Evolutionary conservation across 2,329 filamentous ascomycete genomes (phyloP), one percentile per base, ranked within the genome.

Genomic region (Xylariaceae sp.): DNA sequence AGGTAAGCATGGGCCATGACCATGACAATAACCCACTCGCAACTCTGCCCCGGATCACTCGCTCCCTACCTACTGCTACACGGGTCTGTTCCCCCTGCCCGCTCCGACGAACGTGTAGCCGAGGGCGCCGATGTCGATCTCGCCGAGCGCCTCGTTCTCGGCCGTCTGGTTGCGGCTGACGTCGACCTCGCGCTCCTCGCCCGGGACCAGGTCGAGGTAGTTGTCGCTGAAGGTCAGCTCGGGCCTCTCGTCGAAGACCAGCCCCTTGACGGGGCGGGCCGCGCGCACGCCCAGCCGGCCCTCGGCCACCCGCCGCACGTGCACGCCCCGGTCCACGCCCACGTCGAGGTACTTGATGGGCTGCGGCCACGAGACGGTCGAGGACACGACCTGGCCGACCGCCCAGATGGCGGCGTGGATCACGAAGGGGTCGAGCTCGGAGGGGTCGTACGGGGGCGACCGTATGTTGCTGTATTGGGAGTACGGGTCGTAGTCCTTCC

Each of bases 281-380:
- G 63, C 46, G 49, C 58, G 46, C 12, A 61, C 44, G 32, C 40
- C 46, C 17, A 61, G 50, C 21, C 40, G 37, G 6, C 45, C 39
- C 1, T 36, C 35, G 3, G 50, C 46, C 5, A 57, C 27, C 10
- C 51, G 39, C 16, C 14, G 44, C 38, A 64, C 45, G 8, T 46
- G 46, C 9, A 75, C 50, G 1, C 56, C 49, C 17, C 68, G 63
- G 24, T 65, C 55, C n/a, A n/a, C n/a, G 10, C 60, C 52, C 26
- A 79, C 57, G 40, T 70, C 64, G 2, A 76, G 51, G 40, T 77
- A 78, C 53, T 80, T 80, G 32, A 80, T 43, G 1, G 76, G 76
- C 30, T 80, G 70, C 1, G 75, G 75, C 75, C 76, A 80, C 19
- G 72, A 70, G 10, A 64, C 59, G 37, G 72, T 69, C 11, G 64